Conservation (phyloP, 176 grass and related monocot species). For the Puya raimondii region DNA sequence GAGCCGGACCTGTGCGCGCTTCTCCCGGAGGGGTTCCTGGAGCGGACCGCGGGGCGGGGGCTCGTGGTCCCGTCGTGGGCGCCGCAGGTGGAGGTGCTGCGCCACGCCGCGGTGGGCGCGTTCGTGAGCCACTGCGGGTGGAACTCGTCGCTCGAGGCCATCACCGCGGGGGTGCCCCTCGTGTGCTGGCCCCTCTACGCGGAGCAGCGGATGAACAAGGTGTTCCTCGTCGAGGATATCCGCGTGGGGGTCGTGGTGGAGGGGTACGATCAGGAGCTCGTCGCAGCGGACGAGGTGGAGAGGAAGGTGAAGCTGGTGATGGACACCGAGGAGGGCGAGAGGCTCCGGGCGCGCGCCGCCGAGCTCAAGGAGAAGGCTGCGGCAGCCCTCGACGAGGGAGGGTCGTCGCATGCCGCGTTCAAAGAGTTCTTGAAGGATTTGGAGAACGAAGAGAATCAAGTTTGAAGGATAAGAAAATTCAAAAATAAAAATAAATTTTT, state of each 20-base stretch:
- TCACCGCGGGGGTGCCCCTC: slow-evolving; percentile 9
- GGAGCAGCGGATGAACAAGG: slow-evolving; percentile 57
- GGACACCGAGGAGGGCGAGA: slow-evolving; percentile 9
- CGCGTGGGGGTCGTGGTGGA: slow-evolving; percentile 27
- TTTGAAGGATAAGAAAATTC: no score
- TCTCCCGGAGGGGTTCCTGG: slow-evolving; percentile 27
- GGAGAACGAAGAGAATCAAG: background rate
- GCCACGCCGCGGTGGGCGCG: slow-evolving; percentile 10
- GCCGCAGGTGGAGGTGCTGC: slow-evolving; percentile 27
- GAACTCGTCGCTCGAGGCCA: slow-evolving; percentile 14
- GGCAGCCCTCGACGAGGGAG: slow-evolving; percentile 14
- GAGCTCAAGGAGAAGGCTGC: background rate
- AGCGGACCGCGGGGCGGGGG: slow-evolving; percentile 16
- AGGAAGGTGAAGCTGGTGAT: slow-evolving; percentile 26
- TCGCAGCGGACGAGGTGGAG: slow-evolving; percentile 45
- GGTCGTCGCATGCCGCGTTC: slow-evolving; percentile 5
- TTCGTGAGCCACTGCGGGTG: slow-evolving; percentile 30
- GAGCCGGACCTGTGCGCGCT: slow-evolving; percentile 13
- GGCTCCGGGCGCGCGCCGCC: background rate
- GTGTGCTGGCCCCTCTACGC: slow-evolving; percentile 59
- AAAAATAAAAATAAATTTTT: no score
- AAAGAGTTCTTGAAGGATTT: background rate
- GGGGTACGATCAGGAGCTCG: slow-evolving; percentile 35
- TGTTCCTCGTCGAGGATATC: slow-evolving; percentile 51
- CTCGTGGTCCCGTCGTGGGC: slow-evolving; percentile 30